Evolutionary conservation across 495 filamentous ascomycete genomes (phyloP).

Genomic region (Penicillium herquei): DNA sequence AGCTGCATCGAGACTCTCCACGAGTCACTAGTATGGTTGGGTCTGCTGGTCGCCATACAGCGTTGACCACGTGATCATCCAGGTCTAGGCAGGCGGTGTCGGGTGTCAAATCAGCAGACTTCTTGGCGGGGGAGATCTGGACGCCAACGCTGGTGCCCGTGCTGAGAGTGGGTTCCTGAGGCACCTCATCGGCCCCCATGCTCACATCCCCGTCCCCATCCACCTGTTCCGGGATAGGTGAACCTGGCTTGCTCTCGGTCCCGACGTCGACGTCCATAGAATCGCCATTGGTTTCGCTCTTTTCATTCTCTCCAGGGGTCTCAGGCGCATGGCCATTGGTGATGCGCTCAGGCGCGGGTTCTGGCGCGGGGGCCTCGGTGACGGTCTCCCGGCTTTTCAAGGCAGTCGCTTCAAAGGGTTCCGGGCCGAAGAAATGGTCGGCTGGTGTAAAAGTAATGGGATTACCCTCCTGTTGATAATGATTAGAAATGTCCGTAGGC

Average conservation of each 20-base stretch:
- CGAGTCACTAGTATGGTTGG: slow-evolving; percentile 70
- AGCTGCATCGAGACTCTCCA: slow-evolving; percentile 74
- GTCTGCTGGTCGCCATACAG: slow-evolving; percentile 76
- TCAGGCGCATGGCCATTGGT: slow-evolving; percentile 43
- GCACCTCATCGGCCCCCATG: slow-evolving; percentile 44
- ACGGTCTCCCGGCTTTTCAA: slow-evolving; percentile 30
- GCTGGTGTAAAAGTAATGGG: slow-evolving; percentile 33
- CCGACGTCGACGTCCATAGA: slow-evolving; percentile 49
- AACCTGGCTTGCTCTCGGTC: slow-evolving; percentile 20
- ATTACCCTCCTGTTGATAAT: slow-evolving; percentile 42
- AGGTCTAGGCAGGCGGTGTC: slow-evolving; percentile 64
- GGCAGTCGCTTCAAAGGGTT: slow-evolving; percentile 34
- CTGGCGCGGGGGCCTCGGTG: slow-evolving; percentile 36
- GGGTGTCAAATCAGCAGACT: slow-evolving; percentile 61
- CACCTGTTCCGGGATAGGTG: slow-evolving; percentile 17
- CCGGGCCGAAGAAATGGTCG: slow-evolving; percentile 52
- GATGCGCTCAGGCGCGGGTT: slow-evolving; percentile 43
- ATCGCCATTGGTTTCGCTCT: slow-evolving; percentile 59
- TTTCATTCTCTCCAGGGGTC: slow-evolving; percentile 30
- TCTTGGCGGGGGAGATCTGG: slow-evolving; percentile 56
- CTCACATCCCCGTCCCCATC: slow-evolving; percentile 47
- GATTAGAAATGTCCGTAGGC: slow-evolving; percentile 9
- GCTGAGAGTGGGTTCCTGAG: slow-evolving; percentile 56
- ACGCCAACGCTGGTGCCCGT: slow-evolving; percentile 69
- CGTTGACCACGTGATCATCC: slow-evolving; percentile 64